A percentile compares a stretch with the other conserved stretches of the same genome.
Conservation (phyloP, 2,329 filamentous ascomycete species). For the Trichophyton schoenleinii region DNA sequence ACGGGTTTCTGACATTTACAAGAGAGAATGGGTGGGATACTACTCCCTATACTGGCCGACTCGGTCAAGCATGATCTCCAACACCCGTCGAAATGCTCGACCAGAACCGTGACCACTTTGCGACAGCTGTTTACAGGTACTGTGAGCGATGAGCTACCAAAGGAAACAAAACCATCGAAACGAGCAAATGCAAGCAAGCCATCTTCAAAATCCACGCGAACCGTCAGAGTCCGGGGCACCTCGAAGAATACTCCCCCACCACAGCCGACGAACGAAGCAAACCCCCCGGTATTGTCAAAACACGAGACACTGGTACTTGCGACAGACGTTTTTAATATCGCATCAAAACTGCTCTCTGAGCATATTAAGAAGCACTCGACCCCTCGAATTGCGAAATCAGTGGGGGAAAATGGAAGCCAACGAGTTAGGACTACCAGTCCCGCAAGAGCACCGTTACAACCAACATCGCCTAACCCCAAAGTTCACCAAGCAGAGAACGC, state of each 20-base stretch:
- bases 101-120: constrained; percentile 28
- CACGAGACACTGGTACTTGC: constrained; percentile 32
- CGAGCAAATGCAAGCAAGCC: not conserved
- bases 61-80: constrained; percentile 44
- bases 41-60: constrained; percentile 19
- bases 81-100: constrained; percentile 43
- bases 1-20: not conserved
- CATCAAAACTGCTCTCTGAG: constrained; percentile 33
- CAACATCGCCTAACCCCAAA: constrained; percentile 21
- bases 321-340: constrained; percentile 36
- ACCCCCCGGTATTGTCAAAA: constrained; percentile 20
- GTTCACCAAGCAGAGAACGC: constrained; percentile 17
- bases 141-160: constrained; percentile 15
- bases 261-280: constrained; percentile 17
- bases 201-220: constrained; percentile 8
- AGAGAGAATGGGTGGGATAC: constrained; percentile 12
- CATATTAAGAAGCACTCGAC: constrained; percentile 20
- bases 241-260: constrained; percentile 18
- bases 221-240: constrained; percentile 18
- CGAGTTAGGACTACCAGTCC: not conserved
- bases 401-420: not conserved
- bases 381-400: constrained; percentile 1
- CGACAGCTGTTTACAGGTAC: constrained; percentile 25
- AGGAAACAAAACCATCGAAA: constrained; percentile 18
- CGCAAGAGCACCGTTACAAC: constrained; percentile 17